These are phyloP conservation scores for Carallia pectinifolia DNA, from an alignment of 345 rosid genomes.

Conservation along the genomic window DNA sequence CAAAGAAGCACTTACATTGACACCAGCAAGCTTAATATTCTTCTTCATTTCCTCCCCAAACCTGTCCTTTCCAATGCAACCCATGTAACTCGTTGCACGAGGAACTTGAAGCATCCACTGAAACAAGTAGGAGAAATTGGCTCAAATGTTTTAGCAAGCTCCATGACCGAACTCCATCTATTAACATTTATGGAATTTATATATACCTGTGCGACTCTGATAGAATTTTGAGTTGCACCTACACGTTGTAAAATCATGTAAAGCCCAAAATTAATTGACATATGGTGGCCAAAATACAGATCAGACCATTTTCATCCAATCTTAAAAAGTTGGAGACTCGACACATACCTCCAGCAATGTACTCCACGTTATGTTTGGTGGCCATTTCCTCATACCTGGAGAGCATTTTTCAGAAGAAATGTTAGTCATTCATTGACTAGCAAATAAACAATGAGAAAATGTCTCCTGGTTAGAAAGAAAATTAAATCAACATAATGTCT, in stretches of 20 bases:
- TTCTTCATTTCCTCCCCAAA: constrained; percentile 98
- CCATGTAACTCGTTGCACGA: constrained; percentile 85
- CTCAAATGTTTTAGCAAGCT: not conserved
- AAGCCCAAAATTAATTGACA: not conserved
- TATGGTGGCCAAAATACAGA: not conserved
- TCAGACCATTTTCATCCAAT: not conserved
- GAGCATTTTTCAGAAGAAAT: not conserved
- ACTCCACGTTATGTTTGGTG: constrained; percentile 46
- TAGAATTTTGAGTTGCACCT: constrained; percentile 94
- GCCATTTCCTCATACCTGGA: constrained; percentile 61
- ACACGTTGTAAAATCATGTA: constrained; percentile 7
- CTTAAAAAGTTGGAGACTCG: not conserved
- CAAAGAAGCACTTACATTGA: constrained; percentile 50
- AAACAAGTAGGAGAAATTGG: constrained; percentile 4
- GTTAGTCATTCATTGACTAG: too few relatives aligned
- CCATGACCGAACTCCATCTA: not conserved
- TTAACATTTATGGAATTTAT: not conserved
- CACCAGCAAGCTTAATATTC: constrained; percentile 64
- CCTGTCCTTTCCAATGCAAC: constrained; percentile 92
- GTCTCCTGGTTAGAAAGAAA: too few relatives aligned
- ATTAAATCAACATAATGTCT: too few relatives aligned
- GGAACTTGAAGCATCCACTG: constrained; percentile 99
- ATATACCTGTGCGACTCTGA: constrained; percentile 87
- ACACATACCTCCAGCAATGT: constrained; percentile 64
- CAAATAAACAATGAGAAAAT: too few relatives aligned